Base-by-base conservation (phyloP, 805 yeast species). In the Ascoidea rubescens region DNA sequence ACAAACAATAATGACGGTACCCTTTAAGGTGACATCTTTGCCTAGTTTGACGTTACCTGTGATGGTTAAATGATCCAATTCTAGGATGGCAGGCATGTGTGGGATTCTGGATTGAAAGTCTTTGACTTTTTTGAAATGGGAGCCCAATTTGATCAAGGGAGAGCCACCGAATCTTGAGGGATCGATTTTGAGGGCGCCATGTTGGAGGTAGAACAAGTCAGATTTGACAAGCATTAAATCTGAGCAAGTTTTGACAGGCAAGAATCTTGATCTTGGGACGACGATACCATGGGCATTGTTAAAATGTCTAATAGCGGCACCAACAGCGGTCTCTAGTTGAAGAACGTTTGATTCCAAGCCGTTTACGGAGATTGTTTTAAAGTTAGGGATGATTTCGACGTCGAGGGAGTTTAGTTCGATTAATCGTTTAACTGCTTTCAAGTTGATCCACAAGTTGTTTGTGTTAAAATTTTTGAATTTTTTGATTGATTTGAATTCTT, bases 401-500 rank as follows among this genome's bases (percentile, higher is more conserved):
- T 84, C 79, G 62, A 93, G 78, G 56, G 84, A 81, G 67, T 87
- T 83, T 55, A 79, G 71, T 66, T 89, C 96, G 44, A 93, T 86
- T 59, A 93, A 78, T 67, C 90, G 85, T 75, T 93, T 91, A 70
- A 93, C 80, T 43, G 99, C 98, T 66, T 81, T 84, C 68, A 93
- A 78, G 68, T 90, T 88, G 65, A 93, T 89, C 99, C 99, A 93
- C 71, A 93, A 76, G 72, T 93, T 93, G 71, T 93, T 93, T 57
- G 99, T 93, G 78, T 93, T 93, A 79, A 93, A 93, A 74, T 93
- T 89, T 70, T 88, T 91, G 77, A 93, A 93, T 72, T 93, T 93
- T 74, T 95, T 93, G 73, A 93, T 93, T 54, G 95, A 85, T 73
- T 93, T 91, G 78, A 91, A 91, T 66, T 91, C 99, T 74, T 93